A percentile compares a stretch with the other conserved stretches of the same genome.
Evolutionary conservation across 805 yeast species (phyloP).

Genomic region (Brettanomyces sp.): DNA sequence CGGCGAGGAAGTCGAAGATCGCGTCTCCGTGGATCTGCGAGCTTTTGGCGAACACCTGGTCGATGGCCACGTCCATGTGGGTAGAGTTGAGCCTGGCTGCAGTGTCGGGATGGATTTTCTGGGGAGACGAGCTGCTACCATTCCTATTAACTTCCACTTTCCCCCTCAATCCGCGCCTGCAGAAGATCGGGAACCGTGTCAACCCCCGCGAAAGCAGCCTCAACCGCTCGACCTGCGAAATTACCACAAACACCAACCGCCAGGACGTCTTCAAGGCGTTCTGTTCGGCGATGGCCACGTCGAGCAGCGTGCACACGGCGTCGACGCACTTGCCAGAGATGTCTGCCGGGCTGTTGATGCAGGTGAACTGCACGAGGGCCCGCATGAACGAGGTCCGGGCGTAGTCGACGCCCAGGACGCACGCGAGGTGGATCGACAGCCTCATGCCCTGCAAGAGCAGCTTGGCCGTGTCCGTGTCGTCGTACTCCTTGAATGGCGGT

Average conservation of each 20-base stretch:
- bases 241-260: constrained; percentile 71
- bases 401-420: constrained; percentile 72
- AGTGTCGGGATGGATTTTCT: constrained; percentile 50
- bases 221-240: constrained; percentile 86
- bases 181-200: constrained; percentile 85
- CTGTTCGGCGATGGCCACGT: constrained; percentile 75
- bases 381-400: constrained; percentile 86
- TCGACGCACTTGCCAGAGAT: constrained; percentile 71
- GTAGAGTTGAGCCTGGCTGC: constrained; percentile 52
- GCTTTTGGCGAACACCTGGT: constrained; percentile 79
- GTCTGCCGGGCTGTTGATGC: constrained; percentile 69
- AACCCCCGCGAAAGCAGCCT: constrained; percentile 78
- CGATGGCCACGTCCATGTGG: constrained; percentile 71
- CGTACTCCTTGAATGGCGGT: constrained; percentile 85
- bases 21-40: constrained; percentile 73
- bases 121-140: constrained; percentile 16
- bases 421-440: constrained; percentile 71
- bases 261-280: constrained; percentile 65
- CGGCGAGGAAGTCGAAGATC: constrained; percentile 78
- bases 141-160: constrained; percentile 34
- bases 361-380: constrained; percentile 81
- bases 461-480: constrained; percentile 59
- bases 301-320: constrained; percentile 67
- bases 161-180: constrained; percentile 53
- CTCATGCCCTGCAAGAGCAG: constrained; percentile 79